Conservation (phyloP, 257 asterid species). For the Phtheirospermum japonicum region DNA sequence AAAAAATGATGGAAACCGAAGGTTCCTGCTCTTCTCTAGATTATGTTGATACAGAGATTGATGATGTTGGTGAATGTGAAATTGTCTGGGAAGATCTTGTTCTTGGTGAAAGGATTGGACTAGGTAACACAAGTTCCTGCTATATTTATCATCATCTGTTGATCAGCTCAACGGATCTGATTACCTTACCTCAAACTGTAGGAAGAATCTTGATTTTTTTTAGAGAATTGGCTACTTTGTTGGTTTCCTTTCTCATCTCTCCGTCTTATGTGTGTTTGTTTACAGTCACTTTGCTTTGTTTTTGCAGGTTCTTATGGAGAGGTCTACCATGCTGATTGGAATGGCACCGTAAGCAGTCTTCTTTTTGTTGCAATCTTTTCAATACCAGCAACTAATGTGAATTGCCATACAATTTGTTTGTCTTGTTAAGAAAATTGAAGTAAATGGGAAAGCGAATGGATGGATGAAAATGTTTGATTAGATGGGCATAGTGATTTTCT, state of each 20-base stretch:
- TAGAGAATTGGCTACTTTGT: constrained; percentile 14
- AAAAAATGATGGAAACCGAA: constrained; percentile 42
- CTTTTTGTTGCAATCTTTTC: constrained; percentile 23
- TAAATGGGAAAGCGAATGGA: not conserved
- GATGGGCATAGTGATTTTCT: not conserved
- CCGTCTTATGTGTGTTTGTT: constrained; percentile 17
- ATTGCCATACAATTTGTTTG: constrained; percentile 4
- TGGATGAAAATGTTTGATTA: not conserved
- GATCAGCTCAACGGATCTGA: constrained; percentile 20
- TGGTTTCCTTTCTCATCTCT: constrained; percentile 22
- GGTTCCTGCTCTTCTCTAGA: constrained; percentile 42
- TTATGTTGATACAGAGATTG: constrained; percentile 63
- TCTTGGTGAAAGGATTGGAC: constrained; percentile 95
- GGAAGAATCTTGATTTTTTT: constrained; percentile 16
- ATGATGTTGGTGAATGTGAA: constrained; percentile 95
- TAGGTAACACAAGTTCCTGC: constrained; percentile 56
- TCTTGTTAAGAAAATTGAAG: not conserved
- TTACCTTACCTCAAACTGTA: constrained; percentile 22
- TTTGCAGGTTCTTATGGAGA: constrained; percentile 96
- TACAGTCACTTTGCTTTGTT: constrained; percentile 10
- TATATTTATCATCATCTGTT: constrained; percentile 18
- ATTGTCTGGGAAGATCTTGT: constrained; percentile 98
- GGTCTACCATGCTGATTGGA: constrained; percentile 99
- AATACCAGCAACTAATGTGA: constrained; percentile 9
- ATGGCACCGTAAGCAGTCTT: constrained; percentile 84